These are phyloP conservation scores for Eutypella sp. DNA, from an alignment of 2,329 filamentous ascomycete genomes.

Conservation along the genomic window DNA sequence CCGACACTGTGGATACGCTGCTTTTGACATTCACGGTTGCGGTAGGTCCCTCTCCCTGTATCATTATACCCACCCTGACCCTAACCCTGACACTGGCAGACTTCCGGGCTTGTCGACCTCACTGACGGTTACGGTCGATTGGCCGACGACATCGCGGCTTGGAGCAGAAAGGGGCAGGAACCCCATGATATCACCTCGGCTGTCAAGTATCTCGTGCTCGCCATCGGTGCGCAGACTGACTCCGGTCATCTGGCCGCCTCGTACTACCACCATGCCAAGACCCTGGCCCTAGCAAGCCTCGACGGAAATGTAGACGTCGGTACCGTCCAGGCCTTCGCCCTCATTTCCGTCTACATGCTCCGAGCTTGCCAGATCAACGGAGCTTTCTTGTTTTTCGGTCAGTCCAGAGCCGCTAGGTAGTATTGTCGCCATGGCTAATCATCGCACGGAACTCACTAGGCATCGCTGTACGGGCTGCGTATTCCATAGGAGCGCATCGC, in stretches of 20 bases:
- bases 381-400: slow-evolving; percentile 47
- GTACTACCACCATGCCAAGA: slow-evolving; percentile 47
- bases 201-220: slow-evolving; percentile 45
- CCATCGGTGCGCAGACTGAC: slow-evolving; percentile 41
- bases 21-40: slow-evolving; percentile 20
- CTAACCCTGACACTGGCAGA: too few relatives aligned
- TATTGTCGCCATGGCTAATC: background rate
- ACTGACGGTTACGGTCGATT: slow-evolving; percentile 40
- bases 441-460: slow-evolving; percentile 20
- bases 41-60: too few relatives aligned
- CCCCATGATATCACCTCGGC: slow-evolving; percentile 35
- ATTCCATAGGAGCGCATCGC: slow-evolving; percentile 48
- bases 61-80: too few relatives aligned
- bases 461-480: slow-evolving; percentile 46
- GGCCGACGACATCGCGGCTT: slow-evolving; percentile 34
- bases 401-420: background rate
- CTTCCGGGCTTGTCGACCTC: slow-evolving; percentile 43
- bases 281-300: slow-evolving; percentile 39
- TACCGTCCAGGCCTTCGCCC: slow-evolving; percentile 45
- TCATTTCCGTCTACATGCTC: slow-evolving; percentile 50
- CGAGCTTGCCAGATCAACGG: slow-evolving; percentile 51
- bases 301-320: slow-evolving; percentile 42
- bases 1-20: slow-evolving; percentile 8
- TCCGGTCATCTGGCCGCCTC: slow-evolving; percentile 36
- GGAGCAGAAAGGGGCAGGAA: slow-evolving; percentile 32